A percentile compares a stretch with the other conserved stretches of the same genome.
These are phyloP conservation scores for Huntiella savannae DNA, from an alignment of 2,329 filamentous ascomycete species.

Conservation along the genomic window DNA sequence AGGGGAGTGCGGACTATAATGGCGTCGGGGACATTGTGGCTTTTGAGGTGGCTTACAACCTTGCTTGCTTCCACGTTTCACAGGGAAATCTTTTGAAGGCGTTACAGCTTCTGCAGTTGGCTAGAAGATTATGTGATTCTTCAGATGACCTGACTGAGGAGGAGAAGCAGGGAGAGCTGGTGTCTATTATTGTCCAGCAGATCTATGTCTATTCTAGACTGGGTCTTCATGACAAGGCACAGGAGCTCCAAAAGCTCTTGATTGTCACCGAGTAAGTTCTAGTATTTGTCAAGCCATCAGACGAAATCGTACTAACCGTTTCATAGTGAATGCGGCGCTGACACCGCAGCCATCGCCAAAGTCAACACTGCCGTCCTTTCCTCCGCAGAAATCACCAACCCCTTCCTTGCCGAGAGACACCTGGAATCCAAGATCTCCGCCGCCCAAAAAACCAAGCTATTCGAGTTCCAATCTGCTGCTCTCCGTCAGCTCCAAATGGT, in stretches of 20 bases:
- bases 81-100: constrained; percentile 46
- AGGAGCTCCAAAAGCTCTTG: constrained; percentile 41
- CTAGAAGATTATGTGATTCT: constrained; percentile 51
- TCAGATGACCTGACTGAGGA: constrained; percentile 55
- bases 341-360: constrained; percentile 45
- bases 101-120: constrained; percentile 47
- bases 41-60: constrained; percentile 70
- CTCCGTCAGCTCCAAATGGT: constrained; percentile 40
- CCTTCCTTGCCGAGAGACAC: constrained; percentile 46
- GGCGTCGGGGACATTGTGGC: constrained; percentile 27
- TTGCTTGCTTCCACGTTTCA: constrained; percentile 54
- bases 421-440: constrained; percentile 34
- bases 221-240: constrained; percentile 47
- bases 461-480: constrained; percentile 41
- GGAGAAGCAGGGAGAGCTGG: constrained; percentile 54
- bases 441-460: constrained; percentile 43
- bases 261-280: constrained; percentile 38
- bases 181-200: constrained; percentile 60
- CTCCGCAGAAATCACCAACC: constrained; percentile 30
- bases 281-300: not conserved
- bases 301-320: not conserved
- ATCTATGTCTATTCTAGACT: constrained; percentile 50
- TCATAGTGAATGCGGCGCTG: constrained; percentile 43
- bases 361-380: constrained; percentile 38
- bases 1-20: constrained; percentile 18